Evolutionary conservation across 2,329 filamentous ascomycete genomes (phyloP).

Genomic region (Taxawa tesnikishii): DNA sequence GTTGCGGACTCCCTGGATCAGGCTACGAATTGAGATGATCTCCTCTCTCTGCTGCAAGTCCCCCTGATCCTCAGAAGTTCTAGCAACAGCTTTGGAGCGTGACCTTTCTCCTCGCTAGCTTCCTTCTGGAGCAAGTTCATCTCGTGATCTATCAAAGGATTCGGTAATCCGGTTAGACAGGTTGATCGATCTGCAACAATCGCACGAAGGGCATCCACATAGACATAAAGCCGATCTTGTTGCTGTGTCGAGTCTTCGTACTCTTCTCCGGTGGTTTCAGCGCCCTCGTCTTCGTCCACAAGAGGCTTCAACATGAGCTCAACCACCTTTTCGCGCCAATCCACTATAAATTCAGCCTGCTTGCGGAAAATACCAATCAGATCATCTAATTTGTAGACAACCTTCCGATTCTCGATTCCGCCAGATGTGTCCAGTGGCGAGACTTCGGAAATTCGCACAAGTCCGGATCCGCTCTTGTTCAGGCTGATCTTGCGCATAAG

Average conservation of each 20-base stretch:
- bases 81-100: slow-evolving; percentile 54
- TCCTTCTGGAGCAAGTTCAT: slow-evolving; percentile 32
- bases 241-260: slow-evolving; percentile 76
- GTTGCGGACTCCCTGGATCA: slow-evolving; percentile 57
- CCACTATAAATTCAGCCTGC: slow-evolving; percentile 58
- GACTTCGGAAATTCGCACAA: slow-evolving; percentile 49
- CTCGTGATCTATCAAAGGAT: slow-evolving; percentile 63
- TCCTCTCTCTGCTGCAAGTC: slow-evolving; percentile 34
- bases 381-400: slow-evolving; percentile 52
- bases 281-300: slow-evolving; percentile 67
- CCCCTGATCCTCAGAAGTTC: slow-evolving; percentile 34
- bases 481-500: slow-evolving; percentile 51
- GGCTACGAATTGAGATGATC: slow-evolving; percentile 56
- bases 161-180: slow-evolving; percentile 64
- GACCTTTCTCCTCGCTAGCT: slow-evolving; percentile 48
- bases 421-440: slow-evolving; percentile 17
- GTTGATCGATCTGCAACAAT: slow-evolving; percentile 68
- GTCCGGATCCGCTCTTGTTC: slow-evolving; percentile 33
- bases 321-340: slow-evolving; percentile 63
- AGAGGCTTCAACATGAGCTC: slow-evolving; percentile 61
- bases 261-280: slow-evolving; percentile 76
- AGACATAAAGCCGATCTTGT: slow-evolving; percentile 81
- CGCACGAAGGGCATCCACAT: slow-evolving; percentile 65
- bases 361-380: slow-evolving; percentile 49
- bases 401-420: slow-evolving; percentile 60